phyloP scores from a whole-genome alignment of 257 asterid species.

The Solanum chmielewskii region DNA sequence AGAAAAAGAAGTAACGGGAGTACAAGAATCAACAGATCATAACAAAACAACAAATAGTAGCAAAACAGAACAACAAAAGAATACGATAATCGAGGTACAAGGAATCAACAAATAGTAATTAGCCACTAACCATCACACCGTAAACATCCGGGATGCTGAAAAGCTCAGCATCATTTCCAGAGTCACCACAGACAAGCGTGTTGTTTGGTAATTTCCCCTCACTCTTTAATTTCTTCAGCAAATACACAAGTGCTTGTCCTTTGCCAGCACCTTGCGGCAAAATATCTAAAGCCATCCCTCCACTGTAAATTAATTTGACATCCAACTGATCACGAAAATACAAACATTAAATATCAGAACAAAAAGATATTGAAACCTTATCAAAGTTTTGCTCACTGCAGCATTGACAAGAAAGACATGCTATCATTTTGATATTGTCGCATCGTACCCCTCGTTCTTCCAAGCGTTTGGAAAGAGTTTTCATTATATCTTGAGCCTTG shows the following conservation, averaged over 20 bases:
- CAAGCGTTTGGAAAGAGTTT: conserved; percentile 40
- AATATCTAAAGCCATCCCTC: conserved; percentile 92
- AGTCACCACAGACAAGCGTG: conserved; percentile 94
- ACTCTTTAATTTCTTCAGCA: conserved; percentile 59
- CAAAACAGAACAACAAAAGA: neutral
- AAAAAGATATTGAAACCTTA: neutral
- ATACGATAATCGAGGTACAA: neutral
- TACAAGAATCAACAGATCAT: neutral
- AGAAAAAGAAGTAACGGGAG: neutral
- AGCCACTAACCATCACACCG: conserved; percentile 84
- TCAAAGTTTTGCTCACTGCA: neutral
- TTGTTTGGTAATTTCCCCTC: conserved; percentile 59
- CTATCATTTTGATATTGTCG: neutral
- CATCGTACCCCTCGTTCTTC: conserved; percentile 70
- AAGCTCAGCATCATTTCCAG: conserved; percentile 94
- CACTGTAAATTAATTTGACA: conserved; percentile 90
- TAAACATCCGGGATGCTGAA: conserved; percentile 79
- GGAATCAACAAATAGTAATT: neutral
- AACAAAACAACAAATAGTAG: neutral
- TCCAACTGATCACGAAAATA: conserved; percentile 56
- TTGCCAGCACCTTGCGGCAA: conserved; percentile 95
- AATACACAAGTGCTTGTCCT: conserved; percentile 95
- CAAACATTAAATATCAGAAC: conserved; percentile 1
- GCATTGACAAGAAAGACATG: neutral
- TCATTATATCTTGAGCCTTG: conserved; percentile 54